Conservation (phyloP, 495 filamentous ascomycete species). For the Parathielavia hyrcaniae region DNA sequence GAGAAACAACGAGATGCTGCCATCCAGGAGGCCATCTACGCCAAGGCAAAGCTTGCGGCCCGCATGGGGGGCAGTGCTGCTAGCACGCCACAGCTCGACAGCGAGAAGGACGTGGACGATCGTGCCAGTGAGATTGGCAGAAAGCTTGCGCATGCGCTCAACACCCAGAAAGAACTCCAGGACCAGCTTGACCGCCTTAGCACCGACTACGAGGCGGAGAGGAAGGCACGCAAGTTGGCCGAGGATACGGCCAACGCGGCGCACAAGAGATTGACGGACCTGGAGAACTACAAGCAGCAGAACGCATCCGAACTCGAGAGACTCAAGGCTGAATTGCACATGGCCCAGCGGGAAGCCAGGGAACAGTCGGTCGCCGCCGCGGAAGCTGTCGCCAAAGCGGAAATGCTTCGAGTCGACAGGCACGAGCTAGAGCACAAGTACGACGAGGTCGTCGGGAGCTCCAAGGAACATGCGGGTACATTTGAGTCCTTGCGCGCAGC, state of each 20-base stretch:
- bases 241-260: constrained; percentile 83
- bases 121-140: constrained; percentile 70
- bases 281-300: constrained; percentile 75
- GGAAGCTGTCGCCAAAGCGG: constrained; percentile 66
- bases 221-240: constrained; percentile 68
- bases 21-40: constrained; percentile 86
- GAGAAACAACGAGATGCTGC: constrained; percentile 91
- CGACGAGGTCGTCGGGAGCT: constrained; percentile 56
- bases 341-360: constrained; percentile 62
- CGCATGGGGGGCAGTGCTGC: constrained; percentile 60
- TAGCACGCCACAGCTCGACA: constrained; percentile 65
- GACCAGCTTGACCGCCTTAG: constrained; percentile 59
- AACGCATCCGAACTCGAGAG: constrained; percentile 77
- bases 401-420: constrained; percentile 74
- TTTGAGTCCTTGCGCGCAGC: constrained; percentile 72
- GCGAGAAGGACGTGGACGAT: constrained; percentile 56
- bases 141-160: constrained; percentile 74
- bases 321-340: constrained; percentile 76
- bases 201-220: constrained; percentile 72
- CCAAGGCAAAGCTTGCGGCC: constrained; percentile 85
- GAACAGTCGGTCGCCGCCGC: constrained; percentile 70
- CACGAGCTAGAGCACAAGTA: constrained; percentile 68
- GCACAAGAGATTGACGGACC: constrained; percentile 71
- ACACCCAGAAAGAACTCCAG: constrained; percentile 68
- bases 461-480: constrained; percentile 65